Evolutionary conservation across 2,329 filamentous ascomycete genomes (phyloP).

Genomic region (Lecanicillium sp.): DNA sequence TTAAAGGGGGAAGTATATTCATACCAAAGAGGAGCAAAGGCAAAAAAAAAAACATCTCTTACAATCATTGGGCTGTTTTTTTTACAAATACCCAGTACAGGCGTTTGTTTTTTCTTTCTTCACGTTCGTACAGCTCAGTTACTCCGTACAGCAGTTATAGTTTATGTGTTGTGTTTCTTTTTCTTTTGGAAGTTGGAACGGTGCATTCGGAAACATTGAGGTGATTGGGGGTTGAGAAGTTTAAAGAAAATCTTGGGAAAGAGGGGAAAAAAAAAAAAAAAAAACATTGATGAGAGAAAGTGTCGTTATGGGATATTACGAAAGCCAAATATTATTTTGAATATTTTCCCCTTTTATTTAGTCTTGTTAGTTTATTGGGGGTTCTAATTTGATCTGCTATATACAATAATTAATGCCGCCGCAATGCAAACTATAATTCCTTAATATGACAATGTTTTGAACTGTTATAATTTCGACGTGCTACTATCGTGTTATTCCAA

Average conservation of each 20-base stretch:
- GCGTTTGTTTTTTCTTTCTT: slow-evolving; percentile 5
- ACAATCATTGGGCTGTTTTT: slow-evolving; percentile 11
- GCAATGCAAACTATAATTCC: neutral
- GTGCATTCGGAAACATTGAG: neutral
- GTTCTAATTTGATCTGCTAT: neutral
- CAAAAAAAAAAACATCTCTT: too few species aligned
- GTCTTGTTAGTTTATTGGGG: too few species aligned
- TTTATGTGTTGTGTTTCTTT: too few species aligned
- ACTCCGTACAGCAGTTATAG: too few species aligned
- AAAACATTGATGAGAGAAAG: neutral
- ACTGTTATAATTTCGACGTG: too few species aligned
- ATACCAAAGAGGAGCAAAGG: too few species aligned
- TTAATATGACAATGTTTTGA: too few species aligned
- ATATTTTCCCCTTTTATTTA: neutral
- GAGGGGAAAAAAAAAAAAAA: neutral
- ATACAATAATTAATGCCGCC: neutral
- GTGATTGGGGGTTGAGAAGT: too few species aligned
- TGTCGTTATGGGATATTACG: neutral
- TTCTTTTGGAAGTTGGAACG: neutral
- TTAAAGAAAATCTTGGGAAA: neutral
- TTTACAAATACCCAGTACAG: slow-evolving; percentile 10
- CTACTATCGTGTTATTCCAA: neutral
- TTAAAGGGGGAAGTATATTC: too few species aligned
- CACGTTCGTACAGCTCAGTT: too few species aligned
- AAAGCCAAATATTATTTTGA: neutral